These are phyloP conservation scores for Alternaria hordeiaustralica DNA, from an alignment of 2,329 filamentous ascomycete species.

Conservation along the genomic window DNA sequence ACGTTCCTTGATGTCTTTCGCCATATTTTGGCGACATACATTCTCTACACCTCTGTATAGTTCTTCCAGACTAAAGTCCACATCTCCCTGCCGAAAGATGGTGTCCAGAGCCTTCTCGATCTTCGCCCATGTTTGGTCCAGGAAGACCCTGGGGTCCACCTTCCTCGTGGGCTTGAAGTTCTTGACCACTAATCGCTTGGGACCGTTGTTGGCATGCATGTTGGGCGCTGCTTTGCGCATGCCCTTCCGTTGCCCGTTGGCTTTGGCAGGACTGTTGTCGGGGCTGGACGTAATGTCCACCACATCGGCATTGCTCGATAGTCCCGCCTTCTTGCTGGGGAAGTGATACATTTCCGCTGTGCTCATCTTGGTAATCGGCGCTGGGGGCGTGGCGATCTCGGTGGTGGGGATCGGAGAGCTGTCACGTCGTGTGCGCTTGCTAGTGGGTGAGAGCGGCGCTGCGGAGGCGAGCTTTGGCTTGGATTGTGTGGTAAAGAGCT, in stretches of 20 bases:
- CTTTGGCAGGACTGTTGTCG: constrained; percentile 53
- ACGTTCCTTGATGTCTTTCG: constrained; percentile 69
- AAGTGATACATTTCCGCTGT: constrained; percentile 47
- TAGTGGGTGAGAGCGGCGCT: constrained; percentile 36
- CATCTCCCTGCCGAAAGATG: constrained; percentile 72
- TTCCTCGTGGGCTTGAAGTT: constrained; percentile 75
- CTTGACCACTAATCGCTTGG: constrained; percentile 91
- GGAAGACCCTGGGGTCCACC: constrained; percentile 76
- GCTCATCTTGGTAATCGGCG: constrained; percentile 31
- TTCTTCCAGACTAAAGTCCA: constrained; percentile 75
- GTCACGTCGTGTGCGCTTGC: constrained; percentile 40
- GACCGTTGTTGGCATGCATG: constrained; percentile 68
- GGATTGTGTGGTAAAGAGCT: constrained; percentile 45
- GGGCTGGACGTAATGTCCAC: constrained; percentile 43
- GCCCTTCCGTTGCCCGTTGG: constrained; percentile 46
- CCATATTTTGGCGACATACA: constrained; percentile 79
- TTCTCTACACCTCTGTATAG: constrained; percentile 92
- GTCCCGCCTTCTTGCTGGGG: constrained; percentile 35
- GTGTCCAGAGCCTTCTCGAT: constrained; percentile 74
- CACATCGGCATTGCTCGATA: constrained; percentile 23
- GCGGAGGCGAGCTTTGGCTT: constrained; percentile 38
- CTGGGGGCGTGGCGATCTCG: constrained; percentile 16
- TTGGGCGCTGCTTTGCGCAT: constrained; percentile 63
- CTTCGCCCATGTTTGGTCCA: constrained; percentile 75
- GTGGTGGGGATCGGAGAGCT: constrained; percentile 24